A percentile compares a stretch with the other conserved stretches of the same genome.
phyloP scores from a whole-genome alignment of 1,284 basidiomycete genomes.

The Tranzscheliella williamsii region DNA sequence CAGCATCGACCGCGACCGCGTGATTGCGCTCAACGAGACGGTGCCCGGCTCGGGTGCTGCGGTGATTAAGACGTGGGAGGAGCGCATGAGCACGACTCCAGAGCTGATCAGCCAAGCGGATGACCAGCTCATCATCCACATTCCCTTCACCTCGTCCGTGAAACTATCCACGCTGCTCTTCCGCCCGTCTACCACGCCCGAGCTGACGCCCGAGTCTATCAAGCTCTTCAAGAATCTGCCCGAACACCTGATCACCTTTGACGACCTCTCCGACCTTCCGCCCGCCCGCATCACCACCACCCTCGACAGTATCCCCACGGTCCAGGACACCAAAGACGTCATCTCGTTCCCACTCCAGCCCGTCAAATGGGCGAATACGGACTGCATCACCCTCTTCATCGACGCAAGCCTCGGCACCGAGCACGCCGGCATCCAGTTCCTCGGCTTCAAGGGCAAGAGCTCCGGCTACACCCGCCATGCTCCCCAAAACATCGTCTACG shows the following conservation, averaged over 20 bases:
- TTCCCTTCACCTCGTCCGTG: slow-evolving; percentile 53
- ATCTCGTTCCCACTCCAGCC: slow-evolving; percentile 51
- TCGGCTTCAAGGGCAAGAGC: slow-evolving; percentile 55
- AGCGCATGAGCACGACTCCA: slow-evolving; percentile 19
- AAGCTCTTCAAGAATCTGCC: slow-evolving; percentile 50
- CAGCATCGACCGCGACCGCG: slow-evolving; percentile 42
- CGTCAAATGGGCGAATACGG: slow-evolving; percentile 53
- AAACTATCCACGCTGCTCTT: slow-evolving; percentile 40
- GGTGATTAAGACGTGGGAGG: slow-evolving; percentile 49
- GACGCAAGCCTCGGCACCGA: slow-evolving; percentile 30
- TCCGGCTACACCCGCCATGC: slow-evolving; percentile 17
- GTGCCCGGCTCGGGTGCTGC: slow-evolving; percentile 11
- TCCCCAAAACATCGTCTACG: slow-evolving; percentile 54
- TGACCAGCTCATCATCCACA: slow-evolving; percentile 49
- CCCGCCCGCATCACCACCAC: slow-evolving; percentile 6
- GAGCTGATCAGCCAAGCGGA: slow-evolving; percentile 42
- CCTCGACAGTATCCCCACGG: slow-evolving; percentile 43
- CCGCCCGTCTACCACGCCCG: slow-evolving; percentile 11
- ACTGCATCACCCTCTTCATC: slow-evolving; percentile 49
- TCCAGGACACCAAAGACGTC: slow-evolving; percentile 28
- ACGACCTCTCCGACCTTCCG: slow-evolving; percentile 10
- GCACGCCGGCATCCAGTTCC: slow-evolving; percentile 38
- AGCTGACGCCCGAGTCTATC: slow-evolving; percentile 38
- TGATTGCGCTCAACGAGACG: slow-evolving; percentile 50
- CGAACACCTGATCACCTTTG: slow-evolving; percentile 39